Evolutionary conservation across 2,329 filamentous ascomycete genomes (phyloP).

Genomic region (Pseudogymnoascus sp.): DNA sequence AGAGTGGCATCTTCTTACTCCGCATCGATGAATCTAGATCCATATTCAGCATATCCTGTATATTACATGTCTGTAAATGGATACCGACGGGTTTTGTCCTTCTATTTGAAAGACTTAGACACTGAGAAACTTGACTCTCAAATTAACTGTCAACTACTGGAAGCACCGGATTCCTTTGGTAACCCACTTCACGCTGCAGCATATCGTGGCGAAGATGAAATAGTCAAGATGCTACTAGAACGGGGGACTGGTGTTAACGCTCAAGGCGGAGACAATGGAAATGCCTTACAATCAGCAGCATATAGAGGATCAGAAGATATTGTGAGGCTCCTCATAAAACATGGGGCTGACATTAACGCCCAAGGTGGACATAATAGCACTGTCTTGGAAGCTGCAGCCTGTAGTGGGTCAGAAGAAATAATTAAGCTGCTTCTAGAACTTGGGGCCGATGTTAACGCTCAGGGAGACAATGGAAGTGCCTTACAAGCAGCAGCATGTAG

Average conservation of each 20-base stretch:
- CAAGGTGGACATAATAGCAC: neutral
- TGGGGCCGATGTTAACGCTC: slow-evolving; percentile 10
- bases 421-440: neutral
- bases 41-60: neutral
- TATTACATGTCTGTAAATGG: neutral
- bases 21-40: neutral
- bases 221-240: neutral
- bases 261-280: slow-evolving; percentile 10
- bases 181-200: neutral
- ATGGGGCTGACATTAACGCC: slow-evolving; percentile 9
- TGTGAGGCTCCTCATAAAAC: slow-evolving; percentile 8
- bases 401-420: neutral
- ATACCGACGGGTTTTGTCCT: neutral
- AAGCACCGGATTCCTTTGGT: neutral
- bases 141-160: neutral
- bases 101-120: neutral
- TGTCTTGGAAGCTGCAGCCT: neutral
- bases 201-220: neutral
- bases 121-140: neutral
- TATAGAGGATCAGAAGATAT: neutral
- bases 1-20: neutral
- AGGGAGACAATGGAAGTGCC: slow-evolving; percentile 7
- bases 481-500: slow-evolving; percentile 13
- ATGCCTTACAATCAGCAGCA: slow-evolving; percentile 15
- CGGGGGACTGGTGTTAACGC: neutral